phyloP scores from a whole-genome alignment of 1,284 basidiomycete genomes.

The Ceratobasidium sp. region DNA sequence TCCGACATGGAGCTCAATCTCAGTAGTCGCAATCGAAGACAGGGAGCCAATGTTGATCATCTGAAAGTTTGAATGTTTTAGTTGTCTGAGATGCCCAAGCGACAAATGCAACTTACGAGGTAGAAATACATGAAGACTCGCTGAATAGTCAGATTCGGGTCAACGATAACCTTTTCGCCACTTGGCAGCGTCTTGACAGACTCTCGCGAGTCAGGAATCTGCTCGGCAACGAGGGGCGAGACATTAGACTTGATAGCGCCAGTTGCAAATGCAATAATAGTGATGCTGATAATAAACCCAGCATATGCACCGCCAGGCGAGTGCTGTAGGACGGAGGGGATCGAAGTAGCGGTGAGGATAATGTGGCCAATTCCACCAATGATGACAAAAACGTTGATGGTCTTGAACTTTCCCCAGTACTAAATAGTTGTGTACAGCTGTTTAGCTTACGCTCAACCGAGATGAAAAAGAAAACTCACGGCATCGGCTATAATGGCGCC shows the following conservation, averaged over 20 bases:
- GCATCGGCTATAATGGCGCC: conserved; percentile 26
- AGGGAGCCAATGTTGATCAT: conserved; percentile 52
- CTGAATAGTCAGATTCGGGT: conserved; percentile 56
- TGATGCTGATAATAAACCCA: conserved; percentile 54
- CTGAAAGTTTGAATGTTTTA: not conserved
- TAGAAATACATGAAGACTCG: conserved; percentile 48
- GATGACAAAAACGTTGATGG: conserved; percentile 15
- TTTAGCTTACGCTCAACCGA: not conserved
- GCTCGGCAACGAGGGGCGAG: conserved; percentile 54
- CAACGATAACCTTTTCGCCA: conserved; percentile 57
- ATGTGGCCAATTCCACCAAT: conserved; percentile 20
- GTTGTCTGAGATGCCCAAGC: conserved; percentile 1
- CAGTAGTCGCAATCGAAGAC: conserved; percentile 55
- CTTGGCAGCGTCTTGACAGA: conserved; percentile 45
- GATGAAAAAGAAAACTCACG: not conserved
- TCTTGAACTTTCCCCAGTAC: conserved; percentile 31
- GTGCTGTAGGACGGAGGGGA: conserved; percentile 42
- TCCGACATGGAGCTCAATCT: conserved; percentile 54
- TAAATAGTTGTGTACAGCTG: not conserved
- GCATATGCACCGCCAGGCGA: conserved; percentile 53
- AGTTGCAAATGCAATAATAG: conserved; percentile 56
- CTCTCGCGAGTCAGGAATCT: conserved; percentile 47
- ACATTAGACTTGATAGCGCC: conserved; percentile 57
- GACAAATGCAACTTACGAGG: conserved; percentile 46
- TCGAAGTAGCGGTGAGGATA: conserved; percentile 5